Percentiles rank a stretch among this genome's conserved stretches.
These are phyloP conservation scores for Daldinia caldariorum DNA, from an alignment of 495 filamentous ascomycete genomes.

Conservation along the genomic window DNA sequence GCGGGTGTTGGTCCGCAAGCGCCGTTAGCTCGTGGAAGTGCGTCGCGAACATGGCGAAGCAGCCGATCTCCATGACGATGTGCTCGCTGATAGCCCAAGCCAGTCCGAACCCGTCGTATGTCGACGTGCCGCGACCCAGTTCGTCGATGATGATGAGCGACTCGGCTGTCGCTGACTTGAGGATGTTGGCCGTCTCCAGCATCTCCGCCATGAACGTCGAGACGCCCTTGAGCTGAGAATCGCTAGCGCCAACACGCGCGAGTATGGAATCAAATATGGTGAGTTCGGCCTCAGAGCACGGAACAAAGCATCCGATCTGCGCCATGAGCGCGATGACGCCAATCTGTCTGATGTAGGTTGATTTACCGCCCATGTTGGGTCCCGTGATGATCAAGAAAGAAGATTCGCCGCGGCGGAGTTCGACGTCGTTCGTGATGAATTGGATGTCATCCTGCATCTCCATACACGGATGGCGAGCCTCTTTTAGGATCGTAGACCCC, in stretches of 20 bases:
- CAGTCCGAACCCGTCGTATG: slow-evolving; percentile 97
- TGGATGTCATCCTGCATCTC: slow-evolving; percentile 99
- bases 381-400: slow-evolving; percentile 98
- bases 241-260: slow-evolving; percentile 92
- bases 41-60: slow-evolving; percentile 93
- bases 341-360: slow-evolving; percentile 97
- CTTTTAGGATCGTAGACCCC: slow-evolving; percentile 89
- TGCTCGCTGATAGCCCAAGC: slow-evolving; percentile 99
- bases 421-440: slow-evolving; percentile 98
- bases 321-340: slow-evolving; percentile 98
- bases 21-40: slow-evolving; percentile 99
- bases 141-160: slow-evolving; percentile 98
- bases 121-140: slow-evolving; percentile 96
- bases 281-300: slow-evolving; percentile 87
- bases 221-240: slow-evolving; percentile 96
- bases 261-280: slow-evolving; percentile 99
- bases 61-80: slow-evolving; percentile 93
- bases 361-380: slow-evolving; percentile 99
- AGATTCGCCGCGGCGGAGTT: slow-evolving; percentile 78
- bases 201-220: slow-evolving; percentile 99
- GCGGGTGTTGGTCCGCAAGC: slow-evolving; percentile 81
- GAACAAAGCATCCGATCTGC: slow-evolving; percentile 96
- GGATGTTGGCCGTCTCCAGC: slow-evolving; percentile 98
- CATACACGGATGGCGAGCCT: slow-evolving; percentile 97
- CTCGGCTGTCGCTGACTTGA: slow-evolving; percentile 94